These are phyloP conservation scores for Colletotrichum graminicola DNA, from an alignment of 2,329 filamentous ascomycete genomes.

Conservation along the genomic window DNA sequence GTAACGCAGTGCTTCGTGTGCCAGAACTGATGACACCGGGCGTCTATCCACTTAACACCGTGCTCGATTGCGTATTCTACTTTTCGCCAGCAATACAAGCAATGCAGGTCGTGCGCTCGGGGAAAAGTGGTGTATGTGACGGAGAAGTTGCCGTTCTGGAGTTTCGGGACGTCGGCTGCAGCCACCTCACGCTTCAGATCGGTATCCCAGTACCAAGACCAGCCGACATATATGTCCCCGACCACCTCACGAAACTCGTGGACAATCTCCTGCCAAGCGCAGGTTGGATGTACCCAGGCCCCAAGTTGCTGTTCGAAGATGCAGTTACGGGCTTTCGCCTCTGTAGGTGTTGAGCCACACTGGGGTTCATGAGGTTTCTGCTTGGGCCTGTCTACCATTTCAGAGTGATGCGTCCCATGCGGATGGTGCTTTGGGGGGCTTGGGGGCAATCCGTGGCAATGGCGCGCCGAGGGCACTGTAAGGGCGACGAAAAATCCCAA, in stretches of 20 bases:
- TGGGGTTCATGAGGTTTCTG: background rate
- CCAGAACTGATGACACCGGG: slow-evolving; percentile 15
- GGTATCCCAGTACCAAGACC: slow-evolving; percentile 2
- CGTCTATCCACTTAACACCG: slow-evolving; percentile 9
- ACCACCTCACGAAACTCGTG: background rate
- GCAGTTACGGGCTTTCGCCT: background rate
- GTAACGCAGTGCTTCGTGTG: slow-evolving; percentile 18
- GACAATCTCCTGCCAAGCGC: slow-evolving; percentile 10
- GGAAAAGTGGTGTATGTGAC: slow-evolving; percentile 7
- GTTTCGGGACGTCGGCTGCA: background rate
- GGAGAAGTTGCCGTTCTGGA: slow-evolving; percentile 12
- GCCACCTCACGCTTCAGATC: slow-evolving; percentile 2
- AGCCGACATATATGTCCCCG: slow-evolving; percentile 4
- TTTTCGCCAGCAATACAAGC: slow-evolving; percentile 8
- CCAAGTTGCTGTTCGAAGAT: slow-evolving; percentile 5
- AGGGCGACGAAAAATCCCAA: background rate
- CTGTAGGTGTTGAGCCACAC: background rate
- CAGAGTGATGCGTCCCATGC: background rate
- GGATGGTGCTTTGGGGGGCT: background rate
- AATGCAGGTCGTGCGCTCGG: slow-evolving; percentile 11
- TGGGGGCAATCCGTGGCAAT: background rate
- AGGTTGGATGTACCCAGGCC: background rate
- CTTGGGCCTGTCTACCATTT: background rate
- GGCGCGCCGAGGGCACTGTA: background rate
- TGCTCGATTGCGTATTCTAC: slow-evolving; percentile 16